Base-by-base conservation (phyloP, 345 rosid species). In the Zanthoxylum bungeanum region DNA sequence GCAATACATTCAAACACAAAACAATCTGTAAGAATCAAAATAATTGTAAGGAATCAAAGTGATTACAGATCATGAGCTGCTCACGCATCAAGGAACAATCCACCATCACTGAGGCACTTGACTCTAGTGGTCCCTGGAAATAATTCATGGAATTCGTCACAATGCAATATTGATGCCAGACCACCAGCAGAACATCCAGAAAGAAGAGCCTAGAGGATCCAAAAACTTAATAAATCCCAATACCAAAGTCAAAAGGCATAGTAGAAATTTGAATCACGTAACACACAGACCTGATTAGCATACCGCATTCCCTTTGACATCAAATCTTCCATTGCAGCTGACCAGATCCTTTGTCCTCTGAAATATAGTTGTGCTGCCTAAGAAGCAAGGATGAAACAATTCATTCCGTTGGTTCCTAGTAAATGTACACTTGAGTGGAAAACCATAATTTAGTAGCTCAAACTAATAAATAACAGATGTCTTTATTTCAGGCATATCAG, bases 131-230 rank as follows among this genome's bases (percentile, higher is more conserved):
- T 74, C 51, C 59, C 9, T 5, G 83, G 77, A 55, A 86, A 84
- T 40, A 86, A 75, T 53, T 66, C 68, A 50, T 88, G 74, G 60
- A 84, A 84, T 60, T 80, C 85, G 34, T 86, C 90, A 16, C 90
- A 82, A 49, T 82, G 86, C 57, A 86, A 64, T 51, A 80, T 84
- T 27, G 90, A 64, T 51, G 88, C 88, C 34, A 86, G 58, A 6
- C 83, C 90, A 2, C 90, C 90, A 7, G 90, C 88, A 60, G 85
- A 80, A 76, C 90, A 86, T 60, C 90, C 88, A 21, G 86, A 79
- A n/a, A 86, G 88, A 80, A 86, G 86, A 71, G 85, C 90, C 90
- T 86, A 70, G 40, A 64, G 24, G 31, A 47, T 50, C 3, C 51
- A 21, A n/a, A 17, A 53, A 34, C 22, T 7, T 5, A 19, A 39